These are phyloP conservation scores for Eutrema yunnanense DNA, from an alignment of 345 rosid genomes.

Conservation along the genomic window DNA sequence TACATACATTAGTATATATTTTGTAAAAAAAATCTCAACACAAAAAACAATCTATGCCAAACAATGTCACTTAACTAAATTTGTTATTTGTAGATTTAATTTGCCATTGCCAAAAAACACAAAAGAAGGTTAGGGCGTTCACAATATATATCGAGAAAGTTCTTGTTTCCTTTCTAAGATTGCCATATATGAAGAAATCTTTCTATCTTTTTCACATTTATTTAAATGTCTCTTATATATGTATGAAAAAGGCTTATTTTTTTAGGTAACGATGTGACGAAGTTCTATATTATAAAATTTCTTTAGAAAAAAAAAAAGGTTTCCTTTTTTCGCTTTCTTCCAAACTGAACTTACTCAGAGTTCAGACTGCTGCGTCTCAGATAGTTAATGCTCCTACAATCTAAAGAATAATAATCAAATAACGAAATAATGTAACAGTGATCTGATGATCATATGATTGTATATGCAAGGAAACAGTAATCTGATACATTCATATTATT, in stretches of 20 bases:
- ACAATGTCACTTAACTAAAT: not conserved
- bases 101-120: not conserved
- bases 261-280: not conserved
- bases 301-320: not conserved
- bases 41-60: not conserved
- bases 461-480: constrained; percentile 15
- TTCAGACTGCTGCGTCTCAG: constrained; percentile 28
- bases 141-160: not conserved
- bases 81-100: not conserved
- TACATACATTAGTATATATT: not conserved
- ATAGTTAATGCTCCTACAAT: constrained; percentile 28
- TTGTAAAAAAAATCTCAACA: not conserved
- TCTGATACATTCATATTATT: constrained; percentile 12
- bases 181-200: not conserved
- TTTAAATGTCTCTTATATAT: not conserved
- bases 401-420: constrained; percentile 24
- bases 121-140: not conserved
- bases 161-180: not conserved
- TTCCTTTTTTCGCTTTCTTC: constrained; percentile 27
- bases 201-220: not conserved
- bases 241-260: not conserved
- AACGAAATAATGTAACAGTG: constrained; percentile 8
- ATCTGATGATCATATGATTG: constrained; percentile 25
- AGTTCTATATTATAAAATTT: not conserved
- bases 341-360: constrained; percentile 33